Conservation (phyloP, 805 yeast genomes). For the Hermanozyma aechmeae region DNA sequence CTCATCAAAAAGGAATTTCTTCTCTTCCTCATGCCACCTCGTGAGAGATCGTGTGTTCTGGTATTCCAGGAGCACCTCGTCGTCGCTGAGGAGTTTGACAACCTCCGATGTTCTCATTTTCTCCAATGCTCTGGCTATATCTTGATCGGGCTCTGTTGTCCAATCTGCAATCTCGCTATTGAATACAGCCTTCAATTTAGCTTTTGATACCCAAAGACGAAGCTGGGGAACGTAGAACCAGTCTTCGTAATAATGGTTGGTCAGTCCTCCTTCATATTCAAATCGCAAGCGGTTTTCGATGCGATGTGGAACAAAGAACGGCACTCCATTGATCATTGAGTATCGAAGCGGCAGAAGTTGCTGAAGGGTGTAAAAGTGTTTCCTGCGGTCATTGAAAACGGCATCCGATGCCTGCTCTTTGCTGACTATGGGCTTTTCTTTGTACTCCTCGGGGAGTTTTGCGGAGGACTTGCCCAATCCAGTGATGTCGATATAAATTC, state of each 20-base stretch:
- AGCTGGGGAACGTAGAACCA: conserved; percentile 12
- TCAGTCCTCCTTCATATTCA: conserved; percentile 11
- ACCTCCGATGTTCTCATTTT: too few relatives aligned
- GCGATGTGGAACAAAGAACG: conserved; percentile 9
- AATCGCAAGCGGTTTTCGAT: conserved; percentile 10
- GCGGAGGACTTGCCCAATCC: conserved; percentile 7
- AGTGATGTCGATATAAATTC: conserved; percentile 10
- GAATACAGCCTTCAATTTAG: too few relatives aligned
- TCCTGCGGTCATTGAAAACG: conserved; percentile 11
- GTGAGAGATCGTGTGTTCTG: conserved; percentile 10
- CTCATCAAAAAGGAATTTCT: conserved; percentile 8
- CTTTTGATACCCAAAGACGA: conserved; percentile 11
- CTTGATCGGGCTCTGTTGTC: too few relatives aligned
- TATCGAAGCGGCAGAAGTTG: conserved; percentile 12
- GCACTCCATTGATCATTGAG: conserved; percentile 11
- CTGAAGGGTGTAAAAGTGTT: conserved; percentile 9
- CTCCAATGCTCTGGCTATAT: too few relatives aligned
- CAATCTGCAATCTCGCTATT: too few relatives aligned
- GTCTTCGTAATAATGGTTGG: conserved; percentile 5
- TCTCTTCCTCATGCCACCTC: conserved; percentile 13
- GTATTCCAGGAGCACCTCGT: conserved; percentile 12
- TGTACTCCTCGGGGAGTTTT: conserved; percentile 6
- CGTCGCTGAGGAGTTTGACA: too few relatives aligned
- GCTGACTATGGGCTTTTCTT: conserved; percentile 5
- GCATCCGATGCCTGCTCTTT: conserved; percentile 3